Base-by-base conservation (phyloP, 2,329 filamentous ascomycete genomes). In the Aspergillus eucalypticola region DNA sequence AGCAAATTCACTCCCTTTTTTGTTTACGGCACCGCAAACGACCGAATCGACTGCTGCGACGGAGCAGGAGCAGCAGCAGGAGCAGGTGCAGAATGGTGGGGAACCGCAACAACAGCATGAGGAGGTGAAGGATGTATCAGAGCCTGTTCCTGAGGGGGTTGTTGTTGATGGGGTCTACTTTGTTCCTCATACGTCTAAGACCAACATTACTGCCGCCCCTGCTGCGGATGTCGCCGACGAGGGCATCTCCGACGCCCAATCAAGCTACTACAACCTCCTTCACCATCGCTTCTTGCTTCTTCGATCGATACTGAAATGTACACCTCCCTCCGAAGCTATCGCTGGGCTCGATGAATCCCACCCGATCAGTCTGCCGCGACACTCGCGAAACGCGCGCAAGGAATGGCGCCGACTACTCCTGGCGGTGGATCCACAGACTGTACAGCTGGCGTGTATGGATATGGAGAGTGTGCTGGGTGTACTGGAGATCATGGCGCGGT, bases 1-100 rank as follows among this genome's bases (percentile, higher is more conserved):
- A 84, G 91, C 91, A n/a, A 86, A 81, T 61, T 78, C 81, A 8
- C 88, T 96, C 35, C 91, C 91, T 1, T 84, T 88, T 65, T 78
- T 95, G 10, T 83, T 95, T 54, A 84, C 87, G 49, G 90, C 88
- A 0, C 82, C 86, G 5, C 84, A 81, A 64, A 73, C 71, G 13
- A 66, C 72, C 44, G 69, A 41, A 41, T 25, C 59, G 6, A 17
- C 48, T 5, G 41, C 23, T 8, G 59, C 61, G 53, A 38, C 54
- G n/a, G 38, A 55, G 17, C 48, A 15, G 4, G 27, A 3, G 1
- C 23, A 25, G 23, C 1, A 25, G 19, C 15, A 19, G 19, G 27
- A 54, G 17, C 48, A 15, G 4, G 27, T 3, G 15, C 48, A 15
- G 2, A 23, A 53, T 15, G 41, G 56, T 1, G 39, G 55, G n/a